Evolutionary conservation across 768 basidiomycete species (phyloP).

Genomic region (Lepiota venenata): DNA sequence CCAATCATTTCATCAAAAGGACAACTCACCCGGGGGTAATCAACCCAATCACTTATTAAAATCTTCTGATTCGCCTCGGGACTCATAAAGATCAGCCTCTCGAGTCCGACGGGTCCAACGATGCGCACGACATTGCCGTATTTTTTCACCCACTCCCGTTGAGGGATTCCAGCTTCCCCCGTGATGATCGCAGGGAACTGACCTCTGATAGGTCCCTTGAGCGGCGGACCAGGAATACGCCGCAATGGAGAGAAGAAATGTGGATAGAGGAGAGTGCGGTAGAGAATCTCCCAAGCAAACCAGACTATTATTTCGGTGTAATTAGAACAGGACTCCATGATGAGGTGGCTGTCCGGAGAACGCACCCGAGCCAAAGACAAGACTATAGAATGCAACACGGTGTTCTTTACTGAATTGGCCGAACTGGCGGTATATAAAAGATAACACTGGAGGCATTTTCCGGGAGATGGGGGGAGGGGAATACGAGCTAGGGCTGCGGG

Average conservation of each 20-base stretch:
- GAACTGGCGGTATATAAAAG: not conserved
- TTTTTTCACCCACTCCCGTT: conserved; percentile 38
- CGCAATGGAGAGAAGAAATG: conserved; percentile 6
- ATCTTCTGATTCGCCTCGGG: conserved; percentile 39
- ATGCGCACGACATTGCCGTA: conserved; percentile 37
- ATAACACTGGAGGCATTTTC: too few species aligned
- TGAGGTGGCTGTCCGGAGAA: not conserved
- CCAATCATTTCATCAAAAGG: not conserved
- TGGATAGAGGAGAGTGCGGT: conserved; percentile 6
- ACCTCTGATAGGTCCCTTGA: conserved; percentile 18
- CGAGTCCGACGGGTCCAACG: conserved; percentile 38
- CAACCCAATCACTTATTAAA: conserved; percentile 33
- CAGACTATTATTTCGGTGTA: not conserved
- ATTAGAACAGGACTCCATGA: too few species aligned
- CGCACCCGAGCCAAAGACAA: not conserved
- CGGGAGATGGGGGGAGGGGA: too few species aligned
- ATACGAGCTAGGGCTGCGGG: too few species aligned
- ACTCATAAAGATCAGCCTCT: conserved; percentile 35
- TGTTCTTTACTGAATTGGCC: not conserved
- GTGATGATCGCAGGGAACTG: conserved; percentile 35
- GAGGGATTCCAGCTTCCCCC: conserved; percentile 36
- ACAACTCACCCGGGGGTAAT: conserved; percentile 36
- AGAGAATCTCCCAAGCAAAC: not conserved
- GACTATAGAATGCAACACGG: not conserved
- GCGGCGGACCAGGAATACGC: conserved; percentile 7